Evolutionary conservation across 1,284 basidiomycete genomes (phyloP).

Genomic region (Jaminaea rosea): DNA sequence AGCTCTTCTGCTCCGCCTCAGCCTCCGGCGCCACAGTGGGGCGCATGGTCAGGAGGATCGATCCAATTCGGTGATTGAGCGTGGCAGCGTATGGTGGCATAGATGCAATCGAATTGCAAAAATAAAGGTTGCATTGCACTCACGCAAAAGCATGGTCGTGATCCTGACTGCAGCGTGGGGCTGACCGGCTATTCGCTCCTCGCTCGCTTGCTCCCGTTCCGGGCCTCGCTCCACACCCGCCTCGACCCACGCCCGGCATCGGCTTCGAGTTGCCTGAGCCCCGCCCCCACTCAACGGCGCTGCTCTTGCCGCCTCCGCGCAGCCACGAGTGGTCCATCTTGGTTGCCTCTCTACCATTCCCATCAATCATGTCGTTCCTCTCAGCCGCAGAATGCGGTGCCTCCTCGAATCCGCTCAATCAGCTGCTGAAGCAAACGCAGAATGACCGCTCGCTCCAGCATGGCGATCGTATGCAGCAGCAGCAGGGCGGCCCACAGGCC

Average conservation of each 20-base stretch:
- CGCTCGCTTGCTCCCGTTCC: not conserved
- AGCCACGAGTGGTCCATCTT: no score
- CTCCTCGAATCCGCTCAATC: constrained; percentile 74
- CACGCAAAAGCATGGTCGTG: not conserved
- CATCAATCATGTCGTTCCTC: constrained; percentile 56
- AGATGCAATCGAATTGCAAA: not conserved
- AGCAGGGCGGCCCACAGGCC: constrained; percentile 16
- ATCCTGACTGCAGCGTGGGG: not conserved
- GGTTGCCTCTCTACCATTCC: no score
- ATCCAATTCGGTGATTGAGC: constrained; percentile 29
- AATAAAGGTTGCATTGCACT: constrained; percentile 1
- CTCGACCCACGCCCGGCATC: no score
- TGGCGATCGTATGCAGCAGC: constrained; percentile 25
- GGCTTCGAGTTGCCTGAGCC: no score
- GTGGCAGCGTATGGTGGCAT: not conserved
- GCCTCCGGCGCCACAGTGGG: constrained; percentile 15
- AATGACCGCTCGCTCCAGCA: constrained; percentile 74
- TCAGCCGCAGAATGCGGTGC: constrained; percentile 84
- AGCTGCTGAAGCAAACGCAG: constrained; percentile 83
- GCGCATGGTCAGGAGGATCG: constrained; percentile 30
- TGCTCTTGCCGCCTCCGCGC: no score
- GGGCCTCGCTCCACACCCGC: not conserved
- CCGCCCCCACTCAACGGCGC: no score
- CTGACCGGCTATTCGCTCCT: not conserved
- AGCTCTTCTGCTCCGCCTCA: not conserved